These are phyloP conservation scores for Porphyrellus cyaneotinctus DNA, from an alignment of 768 basidiomycete species.

Conservation along the genomic window DNA sequence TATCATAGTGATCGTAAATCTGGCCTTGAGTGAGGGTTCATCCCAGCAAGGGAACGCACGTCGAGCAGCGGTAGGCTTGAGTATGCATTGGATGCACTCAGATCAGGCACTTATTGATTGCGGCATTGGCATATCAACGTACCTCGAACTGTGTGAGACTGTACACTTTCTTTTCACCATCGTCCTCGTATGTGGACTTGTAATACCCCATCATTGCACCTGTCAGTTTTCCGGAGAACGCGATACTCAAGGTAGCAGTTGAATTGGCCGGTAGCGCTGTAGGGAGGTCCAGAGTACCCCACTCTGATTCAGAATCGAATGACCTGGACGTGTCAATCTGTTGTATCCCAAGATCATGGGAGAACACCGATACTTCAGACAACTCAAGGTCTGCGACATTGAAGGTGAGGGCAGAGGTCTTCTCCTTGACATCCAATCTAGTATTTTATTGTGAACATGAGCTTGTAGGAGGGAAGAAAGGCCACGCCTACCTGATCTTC, in stretches of 20 bases:
- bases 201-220: slow-evolving; percentile 83
- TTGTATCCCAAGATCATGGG: slow-evolving; percentile 48
- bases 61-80: slow-evolving; percentile 79
- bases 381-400: slow-evolving; percentile 62
- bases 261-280: slow-evolving; percentile 59
- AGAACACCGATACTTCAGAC: slow-evolving; percentile 51
- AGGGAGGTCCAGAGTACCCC: slow-evolving; percentile 57
- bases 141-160: slow-evolving; percentile 90
- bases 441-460: neutral
- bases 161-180: slow-evolving; percentile 63
- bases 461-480: neutral
- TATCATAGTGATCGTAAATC: slow-evolving; percentile 71
- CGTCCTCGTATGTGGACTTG: slow-evolving; percentile 57
- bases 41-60: slow-evolving; percentile 89
- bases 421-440: slow-evolving; percentile 60
- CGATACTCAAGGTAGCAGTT: slow-evolving; percentile 65
- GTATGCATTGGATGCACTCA: neutral
- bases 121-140: slow-evolving; percentile 4
- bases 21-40: slow-evolving; percentile 87
- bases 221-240: slow-evolving; percentile 65
- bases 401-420: slow-evolving; percentile 60
- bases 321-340: slow-evolving; percentile 43
- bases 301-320: slow-evolving; percentile 61
- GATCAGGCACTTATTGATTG: neutral
- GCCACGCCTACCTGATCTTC: slow-evolving; percentile 53